Evolutionary conservation across 2,329 filamentous ascomycete genomes (phyloP), one percentile per base, ranked within the genome.

Genomic region (Verticillium albo-atrum): DNA sequence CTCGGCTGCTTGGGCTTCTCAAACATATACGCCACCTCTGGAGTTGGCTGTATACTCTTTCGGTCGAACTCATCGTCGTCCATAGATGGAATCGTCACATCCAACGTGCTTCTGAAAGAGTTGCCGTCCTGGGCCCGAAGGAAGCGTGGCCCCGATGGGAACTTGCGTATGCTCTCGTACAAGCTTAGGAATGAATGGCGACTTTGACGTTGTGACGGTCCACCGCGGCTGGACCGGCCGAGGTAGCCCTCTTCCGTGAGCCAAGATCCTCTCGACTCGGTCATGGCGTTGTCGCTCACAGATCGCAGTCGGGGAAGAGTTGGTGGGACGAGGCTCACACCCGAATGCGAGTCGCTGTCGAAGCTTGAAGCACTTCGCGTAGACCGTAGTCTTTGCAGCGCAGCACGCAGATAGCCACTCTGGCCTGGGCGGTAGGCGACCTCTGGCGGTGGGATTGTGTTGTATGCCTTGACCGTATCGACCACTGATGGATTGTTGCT

Each of bases 101-200:
- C 68, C n/a, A 73, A 55, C 7, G 58, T 64, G 47, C 67, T 67
- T 15, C 68, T 65, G 57, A 70, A 73, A 1, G 67, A 68, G 37
- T 60, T 60, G 20, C 65, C 61, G 25, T 63, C 65, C 27, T 62
- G 61, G 14, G 61, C 66, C 17, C 63, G 64, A 14, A 66, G 61
- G 1, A 64, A 59, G 12, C 56, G 60, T 7, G 50, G 64, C 23
- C 58, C 52, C 23, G 62, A 65, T 27, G 58, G 57, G 32, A 56
- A 60, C 9, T 64, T 62, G 23, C 58, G 58, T 14, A 62, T 59
- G 20, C 67, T 64, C n/a, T 69, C 65, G 37, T 67, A 67, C 20
- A 60, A 58, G 54, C 57, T 62, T 7, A 51, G 17, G 56, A 52
- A 53, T 25, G 56, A 58, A 23, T 53, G 20, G 28, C 32, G 28